Evolutionary conservation across 2,329 filamentous ascomycete genomes (phyloP).

Genomic region (Metarhizium rileyi): DNA sequence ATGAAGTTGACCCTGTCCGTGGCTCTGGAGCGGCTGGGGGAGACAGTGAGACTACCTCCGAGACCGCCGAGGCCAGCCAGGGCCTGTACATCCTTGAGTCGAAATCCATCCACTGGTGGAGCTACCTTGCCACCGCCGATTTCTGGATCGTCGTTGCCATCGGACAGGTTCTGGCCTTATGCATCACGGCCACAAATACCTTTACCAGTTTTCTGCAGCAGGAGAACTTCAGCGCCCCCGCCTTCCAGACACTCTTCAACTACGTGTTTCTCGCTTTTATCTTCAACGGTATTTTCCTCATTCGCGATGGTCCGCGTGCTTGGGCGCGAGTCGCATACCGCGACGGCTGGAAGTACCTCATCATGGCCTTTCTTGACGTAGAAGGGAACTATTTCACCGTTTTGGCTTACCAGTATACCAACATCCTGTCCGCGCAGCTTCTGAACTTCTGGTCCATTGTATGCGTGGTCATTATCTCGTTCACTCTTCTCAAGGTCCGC

Average conservation of each 20-base stretch:
- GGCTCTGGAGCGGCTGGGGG: conserved; percentile 6
- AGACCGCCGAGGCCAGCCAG: conserved; percentile 31
- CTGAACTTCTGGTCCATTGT: conserved; percentile 99
- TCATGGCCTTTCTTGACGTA: conserved; percentile 87
- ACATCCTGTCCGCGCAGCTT: conserved; percentile 83
- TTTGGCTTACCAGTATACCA: conserved; percentile 85
- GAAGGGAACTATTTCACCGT: conserved; percentile 98
- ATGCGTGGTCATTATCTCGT: conserved; percentile 77
- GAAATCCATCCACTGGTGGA: conserved; percentile 48
- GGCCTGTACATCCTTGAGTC: conserved; percentile 47
- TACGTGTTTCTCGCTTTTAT: conserved; percentile 76
- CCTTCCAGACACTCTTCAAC: conserved; percentile 94
- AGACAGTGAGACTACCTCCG: conserved; percentile 6
- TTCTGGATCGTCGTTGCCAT: conserved; percentile 79
- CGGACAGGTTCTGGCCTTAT: conserved; percentile 77
- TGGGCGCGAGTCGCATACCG: conserved; percentile 54
- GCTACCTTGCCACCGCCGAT: conserved; percentile 73
- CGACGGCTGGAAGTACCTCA: conserved; percentile 89
- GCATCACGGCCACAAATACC: conserved; percentile 88
- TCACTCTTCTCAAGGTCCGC: conserved; percentile 72
- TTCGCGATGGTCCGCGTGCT: conserved; percentile 65
- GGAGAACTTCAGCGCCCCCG: conserved; percentile 69
- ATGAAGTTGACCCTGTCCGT: conserved; percentile 5
- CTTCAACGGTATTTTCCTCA: conserved; percentile 72
- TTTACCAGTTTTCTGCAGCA: conserved; percentile 65